Evolutionary conservation across 257 asterid genomes (phyloP).

Genomic region (Cruciata laevipes): DNA sequence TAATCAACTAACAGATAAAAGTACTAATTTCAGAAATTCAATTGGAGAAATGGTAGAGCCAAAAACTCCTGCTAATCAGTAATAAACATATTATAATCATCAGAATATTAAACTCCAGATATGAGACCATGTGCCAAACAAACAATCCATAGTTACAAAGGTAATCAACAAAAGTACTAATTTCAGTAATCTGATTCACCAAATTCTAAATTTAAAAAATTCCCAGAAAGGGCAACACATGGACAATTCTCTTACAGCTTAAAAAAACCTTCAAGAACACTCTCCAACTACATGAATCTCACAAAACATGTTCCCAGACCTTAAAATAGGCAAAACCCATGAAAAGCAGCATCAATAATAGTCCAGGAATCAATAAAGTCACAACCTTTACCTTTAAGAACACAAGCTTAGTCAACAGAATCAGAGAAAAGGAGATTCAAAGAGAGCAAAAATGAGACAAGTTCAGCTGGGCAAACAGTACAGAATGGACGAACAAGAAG

Average conservation of each 20-base stretch:
- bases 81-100: no score
- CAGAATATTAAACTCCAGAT: not conserved
- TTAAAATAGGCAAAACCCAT: slow-evolving; percentile 23
- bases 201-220: not conserved
- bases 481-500: not conserved
- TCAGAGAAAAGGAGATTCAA: slow-evolving; percentile 12
- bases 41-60: not conserved
- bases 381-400: slow-evolving; percentile 27
- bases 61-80: not conserved
- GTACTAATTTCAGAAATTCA: not conserved
- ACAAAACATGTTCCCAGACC: slow-evolving; percentile 14
- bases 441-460: slow-evolving; percentile 15
- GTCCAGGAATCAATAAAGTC: slow-evolving; percentile 41
- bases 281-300: not conserved
- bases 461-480: slow-evolving; percentile 11
- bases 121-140: not conserved
- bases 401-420: slow-evolving; percentile 16
- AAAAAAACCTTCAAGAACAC: not conserved
- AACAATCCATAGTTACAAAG: not conserved
- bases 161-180: not conserved
- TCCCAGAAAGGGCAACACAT: not conserved
- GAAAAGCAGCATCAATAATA: slow-evolving; percentile 20
- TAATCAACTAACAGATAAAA: not conserved
- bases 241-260: not conserved
- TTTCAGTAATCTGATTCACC: not conserved